Conservation (phyloP, 176 grass and related monocot species). For the Hyparrhenia diplandra region DNA sequence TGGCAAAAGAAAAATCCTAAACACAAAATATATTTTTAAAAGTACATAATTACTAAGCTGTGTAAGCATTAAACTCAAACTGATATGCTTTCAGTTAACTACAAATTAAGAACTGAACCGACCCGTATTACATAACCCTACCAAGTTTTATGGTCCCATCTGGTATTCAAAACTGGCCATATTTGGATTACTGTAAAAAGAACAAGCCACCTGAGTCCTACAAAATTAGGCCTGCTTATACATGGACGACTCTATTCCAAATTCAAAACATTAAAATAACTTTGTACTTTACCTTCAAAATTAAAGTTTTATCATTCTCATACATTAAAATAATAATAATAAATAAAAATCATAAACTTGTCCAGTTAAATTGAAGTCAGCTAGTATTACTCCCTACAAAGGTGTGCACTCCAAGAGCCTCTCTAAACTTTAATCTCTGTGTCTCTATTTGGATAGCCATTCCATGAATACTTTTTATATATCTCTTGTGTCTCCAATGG, state of each 20-base stretch:
- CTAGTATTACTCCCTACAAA: neutral
- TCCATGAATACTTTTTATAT: neutral
- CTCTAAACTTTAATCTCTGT: neutral
- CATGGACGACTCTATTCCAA: too few species aligned
- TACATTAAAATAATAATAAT: neutral
- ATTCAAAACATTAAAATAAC: neutral
- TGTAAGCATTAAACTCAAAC: neutral
- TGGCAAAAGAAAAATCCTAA: neutral
- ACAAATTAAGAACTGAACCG: neutral
- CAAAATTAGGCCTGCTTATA: neutral
- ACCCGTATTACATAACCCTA: neutral
- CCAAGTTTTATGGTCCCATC: neutral
- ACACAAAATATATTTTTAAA: neutral
- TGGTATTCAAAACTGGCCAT: neutral
- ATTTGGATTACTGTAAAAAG: neutral
- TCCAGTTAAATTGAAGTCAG: neutral
- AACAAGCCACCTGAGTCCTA: neutral
- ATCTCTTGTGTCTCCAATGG: neutral
- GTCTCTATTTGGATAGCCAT: neutral
- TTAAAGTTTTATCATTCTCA: neutral
- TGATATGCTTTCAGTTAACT: neutral
- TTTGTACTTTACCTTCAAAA: neutral
- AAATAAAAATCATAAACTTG: neutral
- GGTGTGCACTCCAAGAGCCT: neutral
- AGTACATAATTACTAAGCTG: neutral